Conservation (phyloP, 1,284 basidiomycete species). For the Exobasidium rhododendri region DNA sequence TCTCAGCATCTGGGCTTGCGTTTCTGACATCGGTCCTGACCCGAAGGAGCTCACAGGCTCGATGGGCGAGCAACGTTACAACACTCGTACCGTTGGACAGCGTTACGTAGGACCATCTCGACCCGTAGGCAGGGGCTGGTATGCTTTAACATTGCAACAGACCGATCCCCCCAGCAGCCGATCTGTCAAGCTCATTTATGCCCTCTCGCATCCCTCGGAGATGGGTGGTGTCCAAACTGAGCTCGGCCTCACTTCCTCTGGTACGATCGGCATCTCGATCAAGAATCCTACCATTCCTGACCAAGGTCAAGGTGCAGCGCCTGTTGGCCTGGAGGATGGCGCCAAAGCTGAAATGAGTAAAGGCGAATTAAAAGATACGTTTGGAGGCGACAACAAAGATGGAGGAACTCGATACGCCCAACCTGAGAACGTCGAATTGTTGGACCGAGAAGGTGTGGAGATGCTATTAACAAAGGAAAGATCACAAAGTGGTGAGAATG, state of each 20-base stretch:
- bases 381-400: conserved; percentile 34
- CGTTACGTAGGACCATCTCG: conserved; percentile 29
- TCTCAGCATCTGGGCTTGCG: conserved; percentile 28
- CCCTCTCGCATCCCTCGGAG: conserved; percentile 34
- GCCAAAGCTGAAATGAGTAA: conserved; percentile 30
- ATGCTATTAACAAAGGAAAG: conserved; percentile 32
- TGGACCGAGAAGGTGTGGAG: conserved; percentile 38
- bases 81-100: conserved; percentile 38
- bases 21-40: conserved; percentile 33
- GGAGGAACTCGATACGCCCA: conserved; percentile 32
- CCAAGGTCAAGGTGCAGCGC: conserved; percentile 26
- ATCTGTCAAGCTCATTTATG: conserved; percentile 33
- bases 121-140: conserved; percentile 35
- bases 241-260: conserved; percentile 29
- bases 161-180: conserved; percentile 30
- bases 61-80: conserved; percentile 28
- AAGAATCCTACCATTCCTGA: conserved; percentile 36
- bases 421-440: conserved; percentile 28
- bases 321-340: conserved; percentile 27
- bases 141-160: conserved; percentile 29
- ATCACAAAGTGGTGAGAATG: conserved; percentile 25
- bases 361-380: conserved; percentile 31
- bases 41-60: conserved; percentile 18
- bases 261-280: conserved; percentile 33
- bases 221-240: conserved; percentile 37